phyloP scores from a whole-genome alignment of 148 eudicot genomes.

The Vaccinium myrtillus region DNA sequence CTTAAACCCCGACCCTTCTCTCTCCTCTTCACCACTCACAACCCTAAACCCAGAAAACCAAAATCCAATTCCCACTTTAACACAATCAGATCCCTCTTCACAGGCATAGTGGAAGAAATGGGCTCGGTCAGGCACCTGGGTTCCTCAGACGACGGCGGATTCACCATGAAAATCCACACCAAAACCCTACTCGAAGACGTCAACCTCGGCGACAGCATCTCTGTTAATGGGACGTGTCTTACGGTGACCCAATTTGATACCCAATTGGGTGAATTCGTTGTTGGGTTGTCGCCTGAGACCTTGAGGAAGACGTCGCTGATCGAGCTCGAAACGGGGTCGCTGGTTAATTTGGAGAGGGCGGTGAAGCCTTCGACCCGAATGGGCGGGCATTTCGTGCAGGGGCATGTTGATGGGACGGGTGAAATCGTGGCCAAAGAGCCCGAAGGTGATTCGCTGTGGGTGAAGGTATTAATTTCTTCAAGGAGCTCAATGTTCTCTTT shows the following conservation, averaged over 20 bases:
- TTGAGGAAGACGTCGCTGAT: conserved; percentile 72
- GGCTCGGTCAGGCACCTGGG: conserved; percentile 72
- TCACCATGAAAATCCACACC: conserved; percentile 61
- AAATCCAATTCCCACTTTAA: conserved; percentile 13
- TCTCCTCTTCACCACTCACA: conserved; percentile 28
- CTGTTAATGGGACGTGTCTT: conserved; percentile 89
- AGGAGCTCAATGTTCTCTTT: neutral
- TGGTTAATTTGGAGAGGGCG: conserved; percentile 90
- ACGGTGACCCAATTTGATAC: conserved; percentile 69
- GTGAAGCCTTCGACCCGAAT: conserved; percentile 79
- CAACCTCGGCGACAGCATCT: conserved; percentile 84
- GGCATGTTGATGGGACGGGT: conserved; percentile 94
- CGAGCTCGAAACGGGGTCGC: conserved; percentile 60
- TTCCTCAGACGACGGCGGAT: conserved; percentile 46
- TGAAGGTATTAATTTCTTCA: conserved; percentile 22
- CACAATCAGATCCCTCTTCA: conserved; percentile 55
- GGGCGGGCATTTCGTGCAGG: conserved; percentile 99
- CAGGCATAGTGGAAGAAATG: conserved; percentile 93
- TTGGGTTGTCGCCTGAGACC: conserved; percentile 85
- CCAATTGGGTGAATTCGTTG: conserved; percentile 45
- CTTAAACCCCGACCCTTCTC: conserved; percentile 36
- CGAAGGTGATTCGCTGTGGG: conserved; percentile 89
- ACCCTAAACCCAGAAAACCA: conserved; percentile 21
- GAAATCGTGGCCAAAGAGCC: conserved; percentile 52
- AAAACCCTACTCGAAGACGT: conserved; percentile 69